Percentiles rank a stretch among this genome's conserved stretches.
Conservation (phyloP, 768 basidiomycete genomes). For the Xerocomellus amylosporus region DNA sequence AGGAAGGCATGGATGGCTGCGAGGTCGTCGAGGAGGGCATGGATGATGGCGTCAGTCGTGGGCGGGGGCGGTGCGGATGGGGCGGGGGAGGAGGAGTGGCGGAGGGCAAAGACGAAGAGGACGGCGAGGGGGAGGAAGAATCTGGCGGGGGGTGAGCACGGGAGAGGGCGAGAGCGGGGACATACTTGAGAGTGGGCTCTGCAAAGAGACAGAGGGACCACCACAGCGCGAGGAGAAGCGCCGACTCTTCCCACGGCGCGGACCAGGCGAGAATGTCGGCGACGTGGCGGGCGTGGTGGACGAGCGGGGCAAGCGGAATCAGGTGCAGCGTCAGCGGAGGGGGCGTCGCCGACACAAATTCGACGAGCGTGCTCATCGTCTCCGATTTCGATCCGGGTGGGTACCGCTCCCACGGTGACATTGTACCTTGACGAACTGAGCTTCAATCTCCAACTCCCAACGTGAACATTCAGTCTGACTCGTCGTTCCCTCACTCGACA, state of each 20-base stretch:
- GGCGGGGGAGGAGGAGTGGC: constrained; percentile 25
- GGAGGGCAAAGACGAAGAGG: constrained; percentile 38
- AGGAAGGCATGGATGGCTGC: constrained; percentile 59
- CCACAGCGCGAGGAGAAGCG: constrained; percentile 67
- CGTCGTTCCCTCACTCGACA: no score
- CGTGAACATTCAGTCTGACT: no score
- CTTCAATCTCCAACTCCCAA: no score
- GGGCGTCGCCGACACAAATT: constrained; percentile 61
- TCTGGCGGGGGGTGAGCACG: constrained; percentile 32
- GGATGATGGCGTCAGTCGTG: constrained; percentile 56
- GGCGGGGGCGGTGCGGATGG: constrained; percentile 23
- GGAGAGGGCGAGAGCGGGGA: background rate
- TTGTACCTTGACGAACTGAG: no score
- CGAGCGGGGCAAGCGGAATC: constrained; percentile 55
- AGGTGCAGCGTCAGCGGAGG: constrained; percentile 59
- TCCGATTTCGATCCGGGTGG: no score
- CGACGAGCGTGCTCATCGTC: constrained; percentile 26
- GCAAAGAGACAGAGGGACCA: constrained; percentile 73
- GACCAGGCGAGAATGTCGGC: constrained; percentile 60
- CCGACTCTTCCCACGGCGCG: constrained; percentile 54
- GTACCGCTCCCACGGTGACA: no score
- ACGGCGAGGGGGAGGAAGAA: constrained; percentile 56
- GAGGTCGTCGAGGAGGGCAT: constrained; percentile 60
- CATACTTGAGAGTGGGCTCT: constrained; percentile 49
- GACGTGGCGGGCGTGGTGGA: constrained; percentile 42